phyloP scores from a whole-genome alignment of 352 stramenopile species.

The Globisporangium parvum region DNA sequence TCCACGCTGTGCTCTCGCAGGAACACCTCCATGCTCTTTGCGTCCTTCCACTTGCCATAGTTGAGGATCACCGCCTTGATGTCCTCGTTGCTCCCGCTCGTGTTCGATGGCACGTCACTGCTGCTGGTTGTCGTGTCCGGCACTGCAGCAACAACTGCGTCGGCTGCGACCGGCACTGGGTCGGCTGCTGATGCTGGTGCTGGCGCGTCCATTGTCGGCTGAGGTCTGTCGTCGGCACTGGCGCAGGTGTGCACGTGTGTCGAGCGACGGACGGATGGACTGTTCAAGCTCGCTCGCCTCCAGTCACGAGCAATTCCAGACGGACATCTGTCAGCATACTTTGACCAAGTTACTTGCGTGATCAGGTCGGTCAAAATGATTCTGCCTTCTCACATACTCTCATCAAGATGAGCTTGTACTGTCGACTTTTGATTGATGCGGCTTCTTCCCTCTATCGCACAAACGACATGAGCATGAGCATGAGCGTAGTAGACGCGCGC shows the following conservation, averaged over 20 bases:
- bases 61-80: slow-evolving; percentile 85
- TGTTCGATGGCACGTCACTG: slow-evolving; percentile 2
- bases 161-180: background rate
- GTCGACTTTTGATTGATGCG: too few relatives aligned
- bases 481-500: background rate
- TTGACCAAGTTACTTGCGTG: too few relatives aligned
- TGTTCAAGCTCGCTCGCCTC: slow-evolving; percentile 1
- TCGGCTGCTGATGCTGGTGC: background rate
- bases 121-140: background rate
- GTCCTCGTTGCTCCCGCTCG: slow-evolving; percentile 39
- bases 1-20: slow-evolving; percentile 37
- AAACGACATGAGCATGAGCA: slow-evolving; percentile 4
- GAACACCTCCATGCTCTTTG: slow-evolving; percentile 51
- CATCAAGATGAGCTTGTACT: too few relatives aligned
- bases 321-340: background rate
- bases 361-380: too few relatives aligned
- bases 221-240: background rate
- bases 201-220: slow-evolving; percentile 3
- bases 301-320: background rate
- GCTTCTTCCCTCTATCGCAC: background rate
- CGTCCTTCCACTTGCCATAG: slow-evolving; percentile 84
- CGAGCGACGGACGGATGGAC: background rate
- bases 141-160: background rate
- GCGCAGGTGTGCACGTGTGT: slow-evolving; percentile 1
- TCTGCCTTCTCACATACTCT: too few relatives aligned